These are phyloP conservation scores for Crithidia fasciculata DNA, from an alignment of 208 protist genomes.

Conservation along the genomic window DNA sequence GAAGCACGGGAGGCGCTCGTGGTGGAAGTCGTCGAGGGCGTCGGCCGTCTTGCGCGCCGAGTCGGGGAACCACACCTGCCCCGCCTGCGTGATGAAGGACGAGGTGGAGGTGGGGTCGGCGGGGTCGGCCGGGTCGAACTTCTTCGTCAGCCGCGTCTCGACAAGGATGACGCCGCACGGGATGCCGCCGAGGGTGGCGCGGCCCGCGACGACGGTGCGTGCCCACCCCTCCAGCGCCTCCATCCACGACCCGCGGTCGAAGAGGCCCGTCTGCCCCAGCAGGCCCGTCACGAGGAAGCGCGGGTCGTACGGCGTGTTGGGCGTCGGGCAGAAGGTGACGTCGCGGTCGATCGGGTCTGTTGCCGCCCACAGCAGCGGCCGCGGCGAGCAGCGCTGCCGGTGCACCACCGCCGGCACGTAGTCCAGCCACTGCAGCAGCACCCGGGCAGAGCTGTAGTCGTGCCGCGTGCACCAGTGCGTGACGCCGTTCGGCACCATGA, in stretches of 20 bases:
- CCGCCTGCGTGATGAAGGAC: slow-evolving; percentile 81
- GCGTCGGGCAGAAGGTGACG: slow-evolving; percentile 72
- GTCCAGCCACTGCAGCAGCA: slow-evolving; percentile 89
- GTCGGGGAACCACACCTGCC: slow-evolving; percentile 98
- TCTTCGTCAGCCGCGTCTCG: slow-evolving; percentile 95
- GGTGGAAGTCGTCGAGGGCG: slow-evolving; percentile 97
- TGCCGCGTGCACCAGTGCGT: slow-evolving; percentile 89
- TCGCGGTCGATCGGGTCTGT: slow-evolving; percentile 81
- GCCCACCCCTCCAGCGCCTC: slow-evolving; percentile 96
- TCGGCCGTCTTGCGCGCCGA: slow-evolving; percentile 98
- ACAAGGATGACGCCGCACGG: slow-evolving; percentile 98
- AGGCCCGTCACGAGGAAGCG: slow-evolving; percentile 76
- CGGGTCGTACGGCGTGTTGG: slow-evolving; percentile 83
- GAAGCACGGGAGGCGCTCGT: slow-evolving; percentile 97
- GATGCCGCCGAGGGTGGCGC: slow-evolving; percentile 97
- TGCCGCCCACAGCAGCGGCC: slow-evolving; percentile 35
- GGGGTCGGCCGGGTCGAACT: slow-evolving; percentile 95
- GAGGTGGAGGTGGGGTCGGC: slow-evolving; percentile 89
- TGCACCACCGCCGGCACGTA: slow-evolving; percentile 84
- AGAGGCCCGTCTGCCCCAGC: slow-evolving; percentile 68
- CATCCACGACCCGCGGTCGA: slow-evolving; percentile 91
- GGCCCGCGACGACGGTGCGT: slow-evolving; percentile 96
- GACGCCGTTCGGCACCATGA: slow-evolving; percentile 98
- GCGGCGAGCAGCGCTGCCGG: slow-evolving; percentile 50
- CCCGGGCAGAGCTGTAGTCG: slow-evolving; percentile 80